These are phyloP conservation scores for Hordeum pubiflorum DNA, from an alignment of 202 grass and related monocot genomes.

Conservation along the genomic window DNA sequence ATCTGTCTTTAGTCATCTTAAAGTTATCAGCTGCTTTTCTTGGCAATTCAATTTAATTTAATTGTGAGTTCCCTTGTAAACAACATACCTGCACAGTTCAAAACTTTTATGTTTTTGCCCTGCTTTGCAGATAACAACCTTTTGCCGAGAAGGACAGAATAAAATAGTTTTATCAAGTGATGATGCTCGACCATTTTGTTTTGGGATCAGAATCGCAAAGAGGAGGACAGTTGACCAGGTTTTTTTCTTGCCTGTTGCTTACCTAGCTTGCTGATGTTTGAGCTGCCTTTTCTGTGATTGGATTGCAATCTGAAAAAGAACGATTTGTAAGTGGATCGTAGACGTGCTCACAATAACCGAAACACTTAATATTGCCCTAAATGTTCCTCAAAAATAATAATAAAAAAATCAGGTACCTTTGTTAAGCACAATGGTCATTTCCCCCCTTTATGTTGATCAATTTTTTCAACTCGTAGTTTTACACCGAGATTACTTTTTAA, in stretches of 20 bases:
- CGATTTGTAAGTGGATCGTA: background rate
- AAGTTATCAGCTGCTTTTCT: background rate
- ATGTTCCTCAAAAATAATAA: background rate
- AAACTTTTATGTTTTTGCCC: background rate
- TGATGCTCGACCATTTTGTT: constrained; percentile 84
- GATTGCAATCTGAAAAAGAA: background rate
- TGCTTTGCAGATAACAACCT: constrained; percentile 63
- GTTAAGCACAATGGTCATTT: background rate
- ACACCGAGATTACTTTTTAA: background rate
- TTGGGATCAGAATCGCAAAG: constrained; percentile 77
- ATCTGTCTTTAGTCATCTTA: background rate
- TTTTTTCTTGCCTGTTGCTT: background rate
- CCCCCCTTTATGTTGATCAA: background rate
- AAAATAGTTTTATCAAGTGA: constrained; percentile 74
- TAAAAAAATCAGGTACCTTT: background rate
- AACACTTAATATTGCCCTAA: background rate
- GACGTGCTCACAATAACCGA: background rate
- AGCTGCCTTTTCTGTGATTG: background rate
- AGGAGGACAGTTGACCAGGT: constrained; percentile 64
- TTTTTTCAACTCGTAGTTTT: background rate
- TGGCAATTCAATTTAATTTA: background rate
- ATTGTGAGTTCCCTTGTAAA: background rate
- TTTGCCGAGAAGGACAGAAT: constrained; percentile 76
- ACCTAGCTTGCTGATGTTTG: background rate
- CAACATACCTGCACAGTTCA: background rate